phyloP scores from a whole-genome alignment of 1,284 basidiomycete genomes.

The Fistulinella cinereoalba region DNA sequence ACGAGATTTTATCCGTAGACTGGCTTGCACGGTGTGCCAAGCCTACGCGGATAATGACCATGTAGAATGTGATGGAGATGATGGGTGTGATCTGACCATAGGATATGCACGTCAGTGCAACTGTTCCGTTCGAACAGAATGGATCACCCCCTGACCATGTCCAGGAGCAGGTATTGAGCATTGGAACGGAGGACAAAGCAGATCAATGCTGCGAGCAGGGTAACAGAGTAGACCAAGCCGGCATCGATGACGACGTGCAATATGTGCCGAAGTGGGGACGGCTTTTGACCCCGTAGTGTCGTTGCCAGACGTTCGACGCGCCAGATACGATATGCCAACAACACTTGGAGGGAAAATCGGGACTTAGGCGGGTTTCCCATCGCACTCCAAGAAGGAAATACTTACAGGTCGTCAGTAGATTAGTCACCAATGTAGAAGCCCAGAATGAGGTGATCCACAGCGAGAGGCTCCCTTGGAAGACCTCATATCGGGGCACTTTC shows the following conservation, averaged over 20 bases:
- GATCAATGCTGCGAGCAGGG: constrained; percentile 13
- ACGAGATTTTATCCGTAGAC: neutral
- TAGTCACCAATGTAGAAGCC: constrained; percentile 15
- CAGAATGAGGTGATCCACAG: constrained; percentile 21
- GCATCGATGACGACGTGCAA: constrained; percentile 25
- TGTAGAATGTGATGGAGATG: constrained; percentile 27
- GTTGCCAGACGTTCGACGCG: constrained; percentile 12
- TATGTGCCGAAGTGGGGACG: constrained; percentile 19
- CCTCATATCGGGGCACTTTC: constrained; percentile 6
- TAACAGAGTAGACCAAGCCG: constrained; percentile 22
- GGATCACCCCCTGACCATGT: constrained; percentile 15
- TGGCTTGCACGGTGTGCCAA: constrained; percentile 8
- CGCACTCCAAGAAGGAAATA: neutral
- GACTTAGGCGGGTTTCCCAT: too few species aligned
- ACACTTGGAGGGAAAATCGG: constrained; percentile 5
- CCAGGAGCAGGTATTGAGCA: constrained; percentile 17
- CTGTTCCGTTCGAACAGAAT: neutral
- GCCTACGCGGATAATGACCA: constrained; percentile 24
- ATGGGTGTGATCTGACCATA: constrained; percentile 14
- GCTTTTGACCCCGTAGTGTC: constrained; percentile 2
- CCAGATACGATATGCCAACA: constrained; percentile 27
- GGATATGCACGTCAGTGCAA: neutral
- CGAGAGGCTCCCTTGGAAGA: constrained; percentile 13
- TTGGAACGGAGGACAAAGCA: constrained; percentile 12
- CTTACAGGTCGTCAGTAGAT: constrained; percentile 23